Evolutionary conservation across 176 grass and related monocot genomes (phyloP), one percentile per base, ranked within the genome.

Genomic region (Aegilops umbellulata): DNA sequence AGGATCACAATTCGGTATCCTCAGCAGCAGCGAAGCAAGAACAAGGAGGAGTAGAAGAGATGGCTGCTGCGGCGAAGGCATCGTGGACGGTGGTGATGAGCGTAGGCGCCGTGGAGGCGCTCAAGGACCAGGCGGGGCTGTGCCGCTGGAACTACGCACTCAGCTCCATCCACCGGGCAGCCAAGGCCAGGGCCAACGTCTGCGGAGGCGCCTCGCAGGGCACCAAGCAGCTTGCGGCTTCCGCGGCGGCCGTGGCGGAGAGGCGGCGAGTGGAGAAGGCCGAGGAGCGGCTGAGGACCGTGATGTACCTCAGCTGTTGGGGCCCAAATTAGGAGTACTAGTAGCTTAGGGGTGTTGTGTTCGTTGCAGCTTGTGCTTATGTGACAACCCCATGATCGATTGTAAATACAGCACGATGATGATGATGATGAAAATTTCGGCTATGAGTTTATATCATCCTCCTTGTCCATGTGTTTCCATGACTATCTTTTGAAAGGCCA

Each of bases 81-180:
- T 90, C 84, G 4, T 84, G 75, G 77, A 39, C 46, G 1, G 87
- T 77, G 23, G 71, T 81, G 16, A 78, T 85, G 32, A 92, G 87
- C 76, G 77, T 92, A 14, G 77, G 80, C 19, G 84, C 91, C 0
- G 91, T 93, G 84, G 91, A 93, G 58, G 87, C 62, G 7, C 76
- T 93, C 36, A 93, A 93, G 60, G 87, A 92, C 38, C 92, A 94
- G 71, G 74, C 41, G 0, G 89, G 92, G 10, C 89, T 89, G 7
- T 91, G 89, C 41, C 62, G 92, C 15, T 94, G 92, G 92, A 94
- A 91, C 86, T 88, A 89, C 57, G 86, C 86, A 4, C 16, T 89
- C 76, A 27, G 1, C 8, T 75, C 72, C 41, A 51, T 51, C 42
- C 72, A 75, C 42, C 41, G 72, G 15, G 23, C 70, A 3, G 38